These are phyloP conservation scores for Craterostigma plantagineum DNA, from an alignment of 257 asterid genomes.

Conservation along the genomic window DNA sequence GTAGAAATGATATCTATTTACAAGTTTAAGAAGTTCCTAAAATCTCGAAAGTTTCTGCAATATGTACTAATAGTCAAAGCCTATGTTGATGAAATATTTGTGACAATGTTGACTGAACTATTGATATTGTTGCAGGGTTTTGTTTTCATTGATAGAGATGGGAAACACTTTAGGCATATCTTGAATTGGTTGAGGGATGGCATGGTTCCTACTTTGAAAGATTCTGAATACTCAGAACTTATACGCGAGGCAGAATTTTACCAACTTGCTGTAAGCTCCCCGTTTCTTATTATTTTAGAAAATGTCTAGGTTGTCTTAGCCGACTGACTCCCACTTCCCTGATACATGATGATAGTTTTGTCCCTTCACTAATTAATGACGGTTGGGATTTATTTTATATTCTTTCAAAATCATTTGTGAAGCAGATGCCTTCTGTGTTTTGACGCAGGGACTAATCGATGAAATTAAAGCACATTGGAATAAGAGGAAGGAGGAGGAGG, in stretches of 20 bases:
- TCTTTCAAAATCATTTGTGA: too few species aligned
- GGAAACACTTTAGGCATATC: constrained; percentile 75
- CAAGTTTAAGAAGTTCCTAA: too few species aligned
- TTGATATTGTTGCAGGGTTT: constrained; percentile 50
- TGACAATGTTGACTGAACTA: too few species aligned
- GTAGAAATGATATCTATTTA: too few species aligned
- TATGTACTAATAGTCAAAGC: too few species aligned
- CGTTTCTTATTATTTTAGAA: constrained; percentile 5
- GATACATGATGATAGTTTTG: too few species aligned
- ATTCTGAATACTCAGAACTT: constrained; percentile 54
- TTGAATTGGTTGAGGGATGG: constrained; percentile 95
- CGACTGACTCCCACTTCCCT: too few species aligned
- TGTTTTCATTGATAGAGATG: constrained; percentile 83
- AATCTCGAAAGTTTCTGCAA: too few species aligned
- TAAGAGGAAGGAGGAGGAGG: constrained; percentile 67
- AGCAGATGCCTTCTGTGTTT: background rate
- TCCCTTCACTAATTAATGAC: too few species aligned
- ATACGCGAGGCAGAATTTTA: constrained; percentile 74
- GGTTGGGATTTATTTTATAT: too few species aligned
- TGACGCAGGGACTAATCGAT: constrained; percentile 54
- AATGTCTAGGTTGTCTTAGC: background rate
- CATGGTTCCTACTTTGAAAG: constrained; percentile 50
- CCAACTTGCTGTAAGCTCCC: constrained; percentile 70
- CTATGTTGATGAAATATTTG: too few species aligned
- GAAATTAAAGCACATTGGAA: constrained; percentile 35